Percentiles rank a stretch among this genome's conserved stretches.
phyloP scores from a whole-genome alignment of 2,329 filamentous ascomycete species.

The Diplocarpon rosae region DNA sequence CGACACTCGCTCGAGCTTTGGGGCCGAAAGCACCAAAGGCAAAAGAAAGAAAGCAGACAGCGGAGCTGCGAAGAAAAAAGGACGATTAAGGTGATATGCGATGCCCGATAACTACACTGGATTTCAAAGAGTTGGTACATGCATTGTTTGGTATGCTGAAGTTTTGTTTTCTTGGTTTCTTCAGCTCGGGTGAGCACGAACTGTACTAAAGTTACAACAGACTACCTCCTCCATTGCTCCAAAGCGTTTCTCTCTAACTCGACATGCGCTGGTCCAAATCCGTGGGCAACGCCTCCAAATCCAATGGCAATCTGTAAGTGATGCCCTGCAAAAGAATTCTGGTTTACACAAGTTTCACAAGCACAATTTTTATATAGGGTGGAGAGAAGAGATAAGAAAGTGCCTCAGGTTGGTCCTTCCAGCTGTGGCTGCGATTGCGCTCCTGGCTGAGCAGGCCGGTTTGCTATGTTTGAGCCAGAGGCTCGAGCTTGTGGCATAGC shows the following conservation, averaged over 20 bases:
- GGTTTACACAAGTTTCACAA: slow-evolving; percentile 17
- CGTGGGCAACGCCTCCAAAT: slow-evolving; percentile 24
- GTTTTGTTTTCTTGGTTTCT: slow-evolving; percentile 12
- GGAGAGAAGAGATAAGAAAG: background rate
- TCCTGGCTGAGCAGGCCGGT: slow-evolving; percentile 13
- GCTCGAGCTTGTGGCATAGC: slow-evolving; percentile 11
- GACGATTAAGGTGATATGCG: slow-evolving; percentile 10
- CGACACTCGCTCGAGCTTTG: background rate
- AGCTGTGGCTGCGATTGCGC: slow-evolving; percentile 10
- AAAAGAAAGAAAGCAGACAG: slow-evolving; percentile 17
- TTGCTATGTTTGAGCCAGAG: slow-evolving; percentile 14
- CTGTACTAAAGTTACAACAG: slow-evolving; percentile 25
- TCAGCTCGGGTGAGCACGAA: slow-evolving; percentile 12
- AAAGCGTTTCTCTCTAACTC: slow-evolving; percentile 15
- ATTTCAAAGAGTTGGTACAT: no score
- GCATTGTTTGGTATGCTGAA: background rate
- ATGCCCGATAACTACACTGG: no score
- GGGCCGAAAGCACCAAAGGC: slow-evolving; percentile 2
- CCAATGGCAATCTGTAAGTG: slow-evolving; percentile 15
- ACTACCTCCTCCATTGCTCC: slow-evolving; percentile 7
- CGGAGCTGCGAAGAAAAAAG: slow-evolving; percentile 15
- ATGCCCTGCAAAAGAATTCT: slow-evolving; percentile 20
- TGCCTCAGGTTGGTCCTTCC: slow-evolving; percentile 17
- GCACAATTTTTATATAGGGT: slow-evolving; percentile 5
- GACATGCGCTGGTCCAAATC: slow-evolving; percentile 21